phyloP scores from a whole-genome alignment of 495 filamentous ascomycete species.

The Penicillium taxi region DNA sequence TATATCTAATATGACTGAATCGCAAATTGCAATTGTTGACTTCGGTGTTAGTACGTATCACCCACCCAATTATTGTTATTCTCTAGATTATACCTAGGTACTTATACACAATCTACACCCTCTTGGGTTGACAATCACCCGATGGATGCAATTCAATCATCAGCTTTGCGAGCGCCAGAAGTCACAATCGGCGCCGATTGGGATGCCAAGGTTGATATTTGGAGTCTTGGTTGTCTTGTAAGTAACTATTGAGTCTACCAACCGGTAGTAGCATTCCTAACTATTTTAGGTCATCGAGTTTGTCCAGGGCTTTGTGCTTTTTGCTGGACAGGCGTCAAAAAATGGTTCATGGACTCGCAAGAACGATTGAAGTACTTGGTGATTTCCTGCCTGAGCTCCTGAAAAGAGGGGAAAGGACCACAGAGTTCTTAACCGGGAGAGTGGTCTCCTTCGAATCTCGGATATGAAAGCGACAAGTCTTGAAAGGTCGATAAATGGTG shows the following conservation, averaged over 20 bases:
- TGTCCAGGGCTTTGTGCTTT: slow-evolving; percentile 18
- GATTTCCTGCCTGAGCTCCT: slow-evolving; percentile 5
- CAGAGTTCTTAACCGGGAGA: not conserved
- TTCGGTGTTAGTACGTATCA: slow-evolving; percentile 22
- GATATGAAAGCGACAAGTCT: slow-evolving; percentile 15
- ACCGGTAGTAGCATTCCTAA: not conserved
- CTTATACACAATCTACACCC: slow-evolving; percentile 13
- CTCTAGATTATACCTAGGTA: slow-evolving; percentile 9
- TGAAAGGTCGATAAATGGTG: slow-evolving; percentile 17
- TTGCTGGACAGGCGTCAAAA: slow-evolving; percentile 14
- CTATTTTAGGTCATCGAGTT: slow-evolving; percentile 18
- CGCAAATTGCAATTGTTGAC: slow-evolving; percentile 22
- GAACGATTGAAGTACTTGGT: slow-evolving; percentile 6
- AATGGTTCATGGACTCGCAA: slow-evolving; percentile 20
- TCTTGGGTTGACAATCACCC: slow-evolving; percentile 26
- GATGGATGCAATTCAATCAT: slow-evolving; percentile 34
- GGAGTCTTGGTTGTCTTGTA: slow-evolving; percentile 40
- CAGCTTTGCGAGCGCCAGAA: slow-evolving; percentile 37
- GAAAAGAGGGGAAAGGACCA: not conserved
- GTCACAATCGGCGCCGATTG: slow-evolving; percentile 37
- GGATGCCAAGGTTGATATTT: slow-evolving; percentile 37
- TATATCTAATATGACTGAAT: slow-evolving; percentile 12
- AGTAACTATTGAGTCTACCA: slow-evolving; percentile 9
- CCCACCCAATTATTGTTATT: slow-evolving; percentile 2
- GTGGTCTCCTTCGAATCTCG: slow-evolving; percentile 16